Conservation (phyloP, 257 asterid genomes). For the Solanum ossicruentum region DNA sequence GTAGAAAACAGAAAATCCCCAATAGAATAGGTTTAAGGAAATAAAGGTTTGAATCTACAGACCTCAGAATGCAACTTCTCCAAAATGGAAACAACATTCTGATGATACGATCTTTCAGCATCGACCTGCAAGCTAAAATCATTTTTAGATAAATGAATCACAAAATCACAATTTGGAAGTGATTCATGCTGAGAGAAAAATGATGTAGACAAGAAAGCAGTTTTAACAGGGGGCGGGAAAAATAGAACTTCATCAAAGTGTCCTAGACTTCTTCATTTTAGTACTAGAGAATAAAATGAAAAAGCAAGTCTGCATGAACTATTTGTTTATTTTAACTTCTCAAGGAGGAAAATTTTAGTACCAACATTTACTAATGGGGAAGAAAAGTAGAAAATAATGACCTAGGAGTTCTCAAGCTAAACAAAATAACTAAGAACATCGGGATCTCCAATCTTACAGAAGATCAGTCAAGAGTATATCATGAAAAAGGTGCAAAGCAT, state of each 20-base stretch:
- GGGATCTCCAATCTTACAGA: background rate
- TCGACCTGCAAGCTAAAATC: constrained; percentile 48
- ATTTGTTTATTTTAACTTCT: background rate
- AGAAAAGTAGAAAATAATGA: background rate
- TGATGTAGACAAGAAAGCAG: background rate
- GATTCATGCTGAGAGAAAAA: background rate
- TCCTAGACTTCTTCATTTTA: background rate
- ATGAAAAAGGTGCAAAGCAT: background rate
- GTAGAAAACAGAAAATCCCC: background rate
- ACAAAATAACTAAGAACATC: background rate
- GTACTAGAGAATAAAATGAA: background rate
- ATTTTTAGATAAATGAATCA: constrained; percentile 6
- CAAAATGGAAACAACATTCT: constrained; percentile 46
- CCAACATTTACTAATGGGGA: background rate
- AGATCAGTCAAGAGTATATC: background rate
- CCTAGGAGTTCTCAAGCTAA: background rate
- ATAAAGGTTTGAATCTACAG: background rate
- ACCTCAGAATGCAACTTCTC: constrained; percentile 90
- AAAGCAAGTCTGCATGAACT: background rate
- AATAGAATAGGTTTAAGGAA: background rate
- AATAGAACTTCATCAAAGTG: background rate
- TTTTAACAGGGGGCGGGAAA: background rate
- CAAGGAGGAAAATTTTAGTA: background rate
- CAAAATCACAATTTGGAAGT: background rate
- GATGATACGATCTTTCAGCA: constrained; percentile 91